These are phyloP conservation scores for Aspergillus coremiiformis DNA, from an alignment of 495 filamentous ascomycete genomes.

Conservation along the genomic window DNA sequence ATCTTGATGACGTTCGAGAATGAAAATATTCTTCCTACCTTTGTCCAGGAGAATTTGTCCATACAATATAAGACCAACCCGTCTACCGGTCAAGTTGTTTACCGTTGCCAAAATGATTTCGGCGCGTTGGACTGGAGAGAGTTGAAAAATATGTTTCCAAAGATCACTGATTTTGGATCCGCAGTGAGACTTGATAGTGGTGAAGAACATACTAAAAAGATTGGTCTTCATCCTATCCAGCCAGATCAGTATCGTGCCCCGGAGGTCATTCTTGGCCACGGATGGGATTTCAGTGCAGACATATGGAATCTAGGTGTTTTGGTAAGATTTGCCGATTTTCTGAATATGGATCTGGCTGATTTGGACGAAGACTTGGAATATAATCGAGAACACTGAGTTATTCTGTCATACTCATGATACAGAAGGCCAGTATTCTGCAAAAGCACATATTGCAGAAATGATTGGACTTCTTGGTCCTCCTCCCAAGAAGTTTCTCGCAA, in stretches of 20 bases:
- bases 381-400: conserved; percentile 34
- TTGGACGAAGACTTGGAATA: no score
- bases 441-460: conserved; percentile 36
- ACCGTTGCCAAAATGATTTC: conserved; percentile 23
- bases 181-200: conserved; percentile 46
- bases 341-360: no score
- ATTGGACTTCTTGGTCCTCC: conserved; percentile 37
- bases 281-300: conserved; percentile 29
- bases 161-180: conserved; percentile 78
- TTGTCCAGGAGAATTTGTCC: conserved; percentile 12
- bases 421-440: conserved; percentile 16
- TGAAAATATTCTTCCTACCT: conserved; percentile 19
- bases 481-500: conserved; percentile 6
- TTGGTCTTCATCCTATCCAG: conserved; percentile 21
- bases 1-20: conserved; percentile 29
- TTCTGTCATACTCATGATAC: conserved; percentile 25
- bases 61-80: conserved; percentile 20
- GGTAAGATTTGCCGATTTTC: conserved; percentile 18
- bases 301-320: conserved; percentile 36
- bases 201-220: no score
- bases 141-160: conserved; percentile 24
- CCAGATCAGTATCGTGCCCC: conserved; percentile 33
- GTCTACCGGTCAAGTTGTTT: neutral
- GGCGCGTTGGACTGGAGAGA: conserved; percentile 13
- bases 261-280: conserved; percentile 27